Evolutionary conservation across 2,329 filamentous ascomycete genomes (phyloP).

Genomic region (Aspergillus melleus): DNA sequence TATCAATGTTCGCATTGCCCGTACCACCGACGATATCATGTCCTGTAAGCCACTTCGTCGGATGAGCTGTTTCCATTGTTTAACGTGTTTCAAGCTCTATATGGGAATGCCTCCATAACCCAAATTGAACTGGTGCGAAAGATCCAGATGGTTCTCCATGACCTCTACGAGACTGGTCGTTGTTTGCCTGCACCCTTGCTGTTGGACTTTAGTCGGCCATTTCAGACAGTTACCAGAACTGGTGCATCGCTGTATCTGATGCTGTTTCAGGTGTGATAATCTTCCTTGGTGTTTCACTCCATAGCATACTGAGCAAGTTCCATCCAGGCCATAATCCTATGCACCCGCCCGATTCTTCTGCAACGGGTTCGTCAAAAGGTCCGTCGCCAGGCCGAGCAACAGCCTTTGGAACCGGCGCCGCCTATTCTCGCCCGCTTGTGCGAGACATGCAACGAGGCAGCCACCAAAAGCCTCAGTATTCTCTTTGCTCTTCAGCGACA

Average conservation of each 20-base stretch:
- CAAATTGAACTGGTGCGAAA: slow-evolving; percentile 19
- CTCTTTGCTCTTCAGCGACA: slow-evolving; percentile 17
- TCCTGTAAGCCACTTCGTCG: slow-evolving; percentile 7
- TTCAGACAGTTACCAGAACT: slow-evolving; percentile 19
- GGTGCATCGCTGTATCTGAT: slow-evolving; percentile 23
- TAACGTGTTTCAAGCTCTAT: slow-evolving; percentile 12
- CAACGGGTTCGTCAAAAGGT: slow-evolving; percentile 17
- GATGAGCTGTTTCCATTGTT: background rate
- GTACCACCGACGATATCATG: slow-evolving; percentile 24
- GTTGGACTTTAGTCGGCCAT: slow-evolving; percentile 18
- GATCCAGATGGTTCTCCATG: slow-evolving; percentile 18
- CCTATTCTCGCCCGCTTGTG: slow-evolving; percentile 14
- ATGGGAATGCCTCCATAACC: slow-evolving; percentile 21
- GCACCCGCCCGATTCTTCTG: slow-evolving; percentile 20
- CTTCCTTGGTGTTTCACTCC: background rate
- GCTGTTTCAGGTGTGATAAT: slow-evolving; percentile 20
- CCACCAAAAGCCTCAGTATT: slow-evolving; percentile 20
- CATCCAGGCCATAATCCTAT: slow-evolving; percentile 23
- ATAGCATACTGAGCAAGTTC: background rate
- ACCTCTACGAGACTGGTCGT: slow-evolving; percentile 15
- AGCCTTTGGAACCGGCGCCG: slow-evolving; percentile 4
- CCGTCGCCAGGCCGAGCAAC: slow-evolving; percentile 10
- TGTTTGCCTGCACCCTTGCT: slow-evolving; percentile 16
- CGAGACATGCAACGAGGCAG: slow-evolving; percentile 23
- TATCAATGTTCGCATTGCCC: slow-evolving; percentile 23